These are phyloP conservation scores for Malassezia sp. DNA, from an alignment of 1,284 basidiomycete species.

Conservation along the genomic window DNA sequence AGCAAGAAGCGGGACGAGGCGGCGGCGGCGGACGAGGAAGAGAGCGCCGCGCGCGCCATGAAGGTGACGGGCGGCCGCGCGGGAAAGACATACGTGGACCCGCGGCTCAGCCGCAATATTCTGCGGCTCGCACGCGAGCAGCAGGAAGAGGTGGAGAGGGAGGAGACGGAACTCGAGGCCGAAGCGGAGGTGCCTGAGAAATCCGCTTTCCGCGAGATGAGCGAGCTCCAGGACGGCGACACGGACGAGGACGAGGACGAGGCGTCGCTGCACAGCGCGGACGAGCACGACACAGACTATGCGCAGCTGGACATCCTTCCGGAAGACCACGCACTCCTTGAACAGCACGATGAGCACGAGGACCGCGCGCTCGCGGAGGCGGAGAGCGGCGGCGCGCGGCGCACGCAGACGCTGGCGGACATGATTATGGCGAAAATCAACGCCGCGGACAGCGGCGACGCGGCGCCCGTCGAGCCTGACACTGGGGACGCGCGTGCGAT, in stretches of 20 bases:
- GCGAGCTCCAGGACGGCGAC: conserved; percentile 41
- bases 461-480: conserved; percentile 27
- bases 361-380: conserved; percentile 14
- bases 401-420: conserved; percentile 60
- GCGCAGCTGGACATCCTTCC: conserved; percentile 40
- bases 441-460: conserved; percentile 53
- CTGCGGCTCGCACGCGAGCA: conserved; percentile 84
- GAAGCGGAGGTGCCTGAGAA: conserved; percentile 23
- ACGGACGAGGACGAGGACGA: conserved; percentile 29
- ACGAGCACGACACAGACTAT: conserved; percentile 35
- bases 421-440: conserved; percentile 85
- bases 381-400: conserved; percentile 16
- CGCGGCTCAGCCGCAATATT: conserved; percentile 72
- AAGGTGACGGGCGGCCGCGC: conserved; percentile 32
- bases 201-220: conserved; percentile 40
- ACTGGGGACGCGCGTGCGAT: conserved; percentile 40
- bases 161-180: conserved; percentile 44
- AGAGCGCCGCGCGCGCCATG: neutral
- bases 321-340: conserved; percentile 37
- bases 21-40: conserved; percentile 1
- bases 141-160: conserved; percentile 62
- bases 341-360: conserved; percentile 30
- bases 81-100: conserved; percentile 38
- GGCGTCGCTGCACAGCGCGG: conserved; percentile 27
- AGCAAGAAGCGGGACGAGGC: neutral